Base-by-base conservation (phyloP, 306 rosid genomes). In the Erythrophleum fordii region DNA sequence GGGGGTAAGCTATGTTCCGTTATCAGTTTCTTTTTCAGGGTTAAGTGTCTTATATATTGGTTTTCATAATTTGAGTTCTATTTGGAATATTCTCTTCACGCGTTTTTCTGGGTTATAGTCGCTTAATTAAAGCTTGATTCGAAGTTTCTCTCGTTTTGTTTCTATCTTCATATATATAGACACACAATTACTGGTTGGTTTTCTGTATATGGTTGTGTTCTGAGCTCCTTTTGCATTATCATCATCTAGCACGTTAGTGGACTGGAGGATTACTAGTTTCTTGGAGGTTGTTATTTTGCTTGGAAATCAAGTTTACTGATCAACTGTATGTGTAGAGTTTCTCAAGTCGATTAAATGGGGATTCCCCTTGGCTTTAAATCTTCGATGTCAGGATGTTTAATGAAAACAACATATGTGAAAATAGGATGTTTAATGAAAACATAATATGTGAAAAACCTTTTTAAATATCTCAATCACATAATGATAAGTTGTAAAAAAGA, bases 151-250 rank as follows among this genome's bases (percentile, higher is more conserved):
- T 46, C 37, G 45, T 37, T 35, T 67, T 46, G 59, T 34, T 65
- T 48, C 29, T 25, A 1, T 42, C 44, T 8, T 44, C 1, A 31
- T 76, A 45, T 11, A 39, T 58, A 7, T 5, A 22, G 14, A 58
- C 34, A n/a, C n/a, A n/a, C n/a, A 3, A 58, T 22, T 28, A 16
- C 44, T 75, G 23, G 69, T 60, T 69, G 22, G 49, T 51, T 67
- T 10, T 75, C 29, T 45, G 13, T 59, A 10, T 58, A 17, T 74
- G 31, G 44, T 53, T 23, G 61, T 20, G 73, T 49, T 11, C 68
- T 68, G 74, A 49, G 58, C 55, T 34, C 14, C n/a, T 3, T 77
- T 81, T 81, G 37, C 23, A 62, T 48, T 73, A 46, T 76, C 16
- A 80, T 76, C 29, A 39, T 64, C 22, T 18, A 62, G 60, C 55